These are phyloP conservation scores for Nicotiana otophora DNA, from an alignment of 257 asterid species.

Conservation along the genomic window DNA sequence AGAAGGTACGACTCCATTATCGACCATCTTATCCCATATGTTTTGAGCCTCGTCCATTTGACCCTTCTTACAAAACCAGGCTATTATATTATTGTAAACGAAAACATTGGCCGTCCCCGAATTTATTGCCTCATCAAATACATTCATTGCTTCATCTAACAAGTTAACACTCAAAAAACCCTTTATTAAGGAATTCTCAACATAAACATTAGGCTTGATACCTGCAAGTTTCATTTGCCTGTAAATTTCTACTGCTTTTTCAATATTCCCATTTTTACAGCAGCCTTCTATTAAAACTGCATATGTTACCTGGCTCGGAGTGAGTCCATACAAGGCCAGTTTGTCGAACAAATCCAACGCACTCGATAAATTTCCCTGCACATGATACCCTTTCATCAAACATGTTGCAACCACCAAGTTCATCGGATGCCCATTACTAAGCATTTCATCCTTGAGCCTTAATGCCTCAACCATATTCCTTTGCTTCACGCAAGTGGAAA, in stretches of 20 bases:
- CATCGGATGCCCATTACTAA: constrained; percentile 47
- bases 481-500: constrained; percentile 56
- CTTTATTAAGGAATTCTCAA: constrained; percentile 56
- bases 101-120: constrained; percentile 54
- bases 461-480: constrained; percentile 58
- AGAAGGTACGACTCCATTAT: constrained; percentile 45
- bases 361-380: constrained; percentile 47
- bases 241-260: constrained; percentile 54
- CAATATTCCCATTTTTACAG: constrained; percentile 43
- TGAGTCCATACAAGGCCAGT: constrained; percentile 43
- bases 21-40: constrained; percentile 59
- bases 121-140: constrained; percentile 50
- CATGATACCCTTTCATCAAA: constrained; percentile 79
- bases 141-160: constrained; percentile 44
- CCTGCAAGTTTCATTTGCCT: constrained; percentile 53
- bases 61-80: constrained; percentile 51
- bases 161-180: constrained; percentile 44
- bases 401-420: constrained; percentile 69
- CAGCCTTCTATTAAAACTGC: constrained; percentile 84
- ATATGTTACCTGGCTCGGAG: constrained; percentile 71
- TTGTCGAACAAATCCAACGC: constrained; percentile 56
- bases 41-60: constrained; percentile 45
- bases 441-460: constrained; percentile 71
- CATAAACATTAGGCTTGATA: constrained; percentile 43
- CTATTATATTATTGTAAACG: constrained; percentile 51